Base-by-base conservation (phyloP, 805 yeast genomes). In the Tetrapisispora pingtungensis region DNA sequence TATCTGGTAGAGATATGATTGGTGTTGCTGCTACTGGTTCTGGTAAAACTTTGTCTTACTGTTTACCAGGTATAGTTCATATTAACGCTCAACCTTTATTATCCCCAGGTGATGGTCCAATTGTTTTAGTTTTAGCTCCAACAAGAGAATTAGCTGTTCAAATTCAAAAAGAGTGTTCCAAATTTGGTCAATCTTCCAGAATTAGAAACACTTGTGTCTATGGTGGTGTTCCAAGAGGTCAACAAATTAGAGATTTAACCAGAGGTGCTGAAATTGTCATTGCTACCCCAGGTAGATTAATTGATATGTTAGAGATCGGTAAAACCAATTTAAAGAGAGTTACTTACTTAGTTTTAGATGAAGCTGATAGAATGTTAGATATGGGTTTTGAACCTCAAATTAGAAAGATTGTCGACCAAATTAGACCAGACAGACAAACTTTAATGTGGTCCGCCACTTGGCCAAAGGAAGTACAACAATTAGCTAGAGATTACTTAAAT, bases 331-430 rank as follows among this genome's bases (percentile, higher is more conserved):
- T 93, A 61, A 81, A 85, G 67, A 85, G 97, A 74, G 96, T 93
- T 51, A 93, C 97, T 43, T 93, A 93, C 71, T 77, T 93, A 66
- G 97, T 93, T 50, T 77, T 93, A 60, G 98, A 93, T 70, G 98
- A 93, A 78, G 98, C 98, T 61, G 98, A 93, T 71, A 85, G 98
- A 77, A 93, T 93, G 98, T 80, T 93, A 72, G 98, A 93, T 74
- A 93, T 93, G 98, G 98, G 98, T 68, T 93, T 93, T 68, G 98
- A 93, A 75, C 97, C 97, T 56, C 97, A 90, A 77, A 93, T 93
- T 69, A 82, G 98, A 77, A 90, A 90, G 72, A 93, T 93, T 68
- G 90, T 93, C 55, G 89, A 83, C 59, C 97, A 90, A 76, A 93
- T 93, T 66, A 85, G 98, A 74, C 98, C 98, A 50, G 98, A 93